These are phyloP conservation scores for Lomentospora prolificans DNA, from an alignment of 2,329 filamentous ascomycete species.

Conservation along the genomic window DNA sequence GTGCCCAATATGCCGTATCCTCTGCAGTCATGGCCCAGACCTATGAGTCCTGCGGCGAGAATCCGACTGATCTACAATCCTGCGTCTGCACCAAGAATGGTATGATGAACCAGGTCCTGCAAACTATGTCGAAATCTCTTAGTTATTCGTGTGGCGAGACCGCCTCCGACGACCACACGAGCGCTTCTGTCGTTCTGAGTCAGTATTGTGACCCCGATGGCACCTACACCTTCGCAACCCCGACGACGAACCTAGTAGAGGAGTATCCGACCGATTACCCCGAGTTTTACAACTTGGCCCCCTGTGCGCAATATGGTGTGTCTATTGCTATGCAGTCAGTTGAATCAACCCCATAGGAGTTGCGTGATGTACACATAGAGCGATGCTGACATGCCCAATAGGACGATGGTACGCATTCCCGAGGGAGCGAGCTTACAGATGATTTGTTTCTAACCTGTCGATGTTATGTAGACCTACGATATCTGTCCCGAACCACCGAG, in stretches of 20 bases:
- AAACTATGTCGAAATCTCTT: slow-evolving; percentile 28
- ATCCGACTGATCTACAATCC: slow-evolving; percentile 33
- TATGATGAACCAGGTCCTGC: slow-evolving; percentile 27
- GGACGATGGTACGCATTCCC: background rate
- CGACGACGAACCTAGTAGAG: slow-evolving; percentile 33
- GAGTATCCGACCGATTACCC: slow-evolving; percentile 41
- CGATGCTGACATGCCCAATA: background rate
- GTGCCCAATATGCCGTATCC: slow-evolving; percentile 34
- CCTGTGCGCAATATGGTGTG: slow-evolving; percentile 30
- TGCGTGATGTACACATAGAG: no score
- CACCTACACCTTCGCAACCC: slow-evolving; percentile 29
- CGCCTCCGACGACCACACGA: slow-evolving; percentile 37
- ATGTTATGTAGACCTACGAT: slow-evolving; percentile 17
- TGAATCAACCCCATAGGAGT: background rate
- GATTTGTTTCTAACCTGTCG: background rate
- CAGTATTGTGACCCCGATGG: slow-evolving; percentile 38
- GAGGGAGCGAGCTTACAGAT: background rate
- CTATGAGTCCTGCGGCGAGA: slow-evolving; percentile 30
- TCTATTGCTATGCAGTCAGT: slow-evolving; percentile 23
- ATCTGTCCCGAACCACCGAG: slow-evolving; percentile 29
- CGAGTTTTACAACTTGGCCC: slow-evolving; percentile 29
- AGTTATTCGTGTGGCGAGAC: slow-evolving; percentile 33
- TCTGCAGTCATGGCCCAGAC: slow-evolving; percentile 34
- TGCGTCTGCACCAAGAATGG: slow-evolving; percentile 43
- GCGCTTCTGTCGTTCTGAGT: slow-evolving; percentile 32